phyloP scores from a whole-genome alignment of 2,329 filamentous ascomycete genomes.

The Arachnomyces sp. region DNA sequence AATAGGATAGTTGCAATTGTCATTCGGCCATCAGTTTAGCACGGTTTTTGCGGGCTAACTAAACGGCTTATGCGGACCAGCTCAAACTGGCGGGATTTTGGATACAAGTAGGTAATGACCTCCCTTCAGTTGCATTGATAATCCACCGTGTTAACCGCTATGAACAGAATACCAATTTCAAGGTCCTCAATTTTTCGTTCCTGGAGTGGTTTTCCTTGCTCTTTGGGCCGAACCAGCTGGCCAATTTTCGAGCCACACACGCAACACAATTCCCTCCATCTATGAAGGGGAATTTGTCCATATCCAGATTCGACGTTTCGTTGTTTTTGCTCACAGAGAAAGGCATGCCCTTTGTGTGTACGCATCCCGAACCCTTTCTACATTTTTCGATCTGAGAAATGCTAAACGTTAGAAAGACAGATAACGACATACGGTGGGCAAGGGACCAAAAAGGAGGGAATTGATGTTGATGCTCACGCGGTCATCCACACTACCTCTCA shows the following conservation, averaged over 20 bases:
- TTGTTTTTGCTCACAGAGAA: conserved; percentile 20
- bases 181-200: no score
- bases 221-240: conserved; percentile 25
- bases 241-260: conserved; percentile 8
- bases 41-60: no score
- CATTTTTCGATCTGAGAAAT: not conserved
- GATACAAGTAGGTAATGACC: no score
- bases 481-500: conserved; percentile 26
- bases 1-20: no score
- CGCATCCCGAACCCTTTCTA: conserved; percentile 6
- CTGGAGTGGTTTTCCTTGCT: conserved; percentile 20
- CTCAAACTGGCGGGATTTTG: no score
- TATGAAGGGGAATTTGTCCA: conserved; percentile 19
- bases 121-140: no score
- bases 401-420: conserved; percentile 19
- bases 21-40: no score
- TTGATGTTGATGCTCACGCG: conserved; percentile 29
- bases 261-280: conserved; percentile 2
- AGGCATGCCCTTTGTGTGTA: conserved; percentile 28
- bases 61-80: no score
- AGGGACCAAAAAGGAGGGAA: conserved; percentile 29
- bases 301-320: conserved; percentile 25
- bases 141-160: no score
- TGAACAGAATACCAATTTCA: no score
- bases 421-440: conserved; percentile 33